These are phyloP conservation scores for Amanita muscaria DNA, from an alignment of 768 basidiomycete genomes.

Conservation along the genomic window DNA sequence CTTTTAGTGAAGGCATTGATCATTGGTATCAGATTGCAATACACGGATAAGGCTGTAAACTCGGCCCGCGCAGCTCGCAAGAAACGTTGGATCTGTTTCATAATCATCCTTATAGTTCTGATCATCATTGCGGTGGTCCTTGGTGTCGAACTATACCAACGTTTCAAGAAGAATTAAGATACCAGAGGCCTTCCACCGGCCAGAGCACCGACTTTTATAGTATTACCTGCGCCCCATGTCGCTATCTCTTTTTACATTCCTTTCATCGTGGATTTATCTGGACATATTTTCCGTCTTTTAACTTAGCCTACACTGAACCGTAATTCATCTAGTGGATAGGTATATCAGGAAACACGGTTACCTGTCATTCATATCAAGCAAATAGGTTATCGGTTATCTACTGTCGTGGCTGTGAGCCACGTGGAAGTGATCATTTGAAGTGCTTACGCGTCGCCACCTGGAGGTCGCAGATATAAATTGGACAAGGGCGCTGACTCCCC, in stretches of 20 bases:
- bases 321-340: no score
- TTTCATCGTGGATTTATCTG: background rate
- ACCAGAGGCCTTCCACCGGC: no score
- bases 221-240: no score
- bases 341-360: no score
- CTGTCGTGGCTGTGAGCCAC: conserved; percentile 4
- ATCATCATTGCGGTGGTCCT: conserved; percentile 59
- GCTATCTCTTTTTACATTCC: background rate
- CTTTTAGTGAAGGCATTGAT: background rate
- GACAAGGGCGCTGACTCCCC: no score
- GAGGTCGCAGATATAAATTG: conserved; percentile 3
- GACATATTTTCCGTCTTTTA: no score
- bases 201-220: no score
- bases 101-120: conserved; percentile 57
- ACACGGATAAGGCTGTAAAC: conserved; percentile 80
- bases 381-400: background rate
- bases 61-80: conserved; percentile 85
- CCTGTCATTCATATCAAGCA: background rate
- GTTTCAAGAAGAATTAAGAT: conserved; percentile 10
- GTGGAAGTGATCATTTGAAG: conserved; percentile 7
- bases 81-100: conserved; percentile 97
- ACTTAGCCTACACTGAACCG: no score
- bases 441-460: conserved; percentile 11
- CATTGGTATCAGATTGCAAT: conserved; percentile 48
- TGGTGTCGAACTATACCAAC: conserved; percentile 35